phyloP scores from a whole-genome alignment of 2,329 filamentous ascomycete genomes.

The Aureobasidium musti region DNA sequence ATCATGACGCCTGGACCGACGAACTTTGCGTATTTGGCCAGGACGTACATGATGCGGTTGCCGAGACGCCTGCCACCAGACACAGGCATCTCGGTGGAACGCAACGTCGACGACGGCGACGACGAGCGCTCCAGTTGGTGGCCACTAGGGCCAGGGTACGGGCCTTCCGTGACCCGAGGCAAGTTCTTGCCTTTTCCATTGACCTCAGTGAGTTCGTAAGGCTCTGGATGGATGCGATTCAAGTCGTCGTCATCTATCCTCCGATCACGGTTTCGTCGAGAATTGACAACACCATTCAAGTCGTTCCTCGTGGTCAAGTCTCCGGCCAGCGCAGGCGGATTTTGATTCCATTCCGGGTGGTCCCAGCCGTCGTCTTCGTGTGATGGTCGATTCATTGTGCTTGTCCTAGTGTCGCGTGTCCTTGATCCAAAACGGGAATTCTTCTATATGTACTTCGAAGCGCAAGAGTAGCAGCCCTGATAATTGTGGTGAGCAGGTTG shows the following conservation, averaged over 20 bases:
- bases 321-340: conserved; percentile 57
- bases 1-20: conserved; percentile 68
- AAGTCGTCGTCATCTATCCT: conserved; percentile 41
- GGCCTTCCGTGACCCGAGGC: conserved; percentile 24
- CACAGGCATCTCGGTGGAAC: conserved; percentile 26
- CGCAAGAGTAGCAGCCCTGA: not conserved
- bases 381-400: conserved; percentile 65
- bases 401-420: conserved; percentile 20
- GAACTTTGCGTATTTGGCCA: conserved; percentile 58
- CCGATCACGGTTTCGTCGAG: conserved; percentile 54
- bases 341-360: conserved; percentile 60
- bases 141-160: conserved; percentile 25
- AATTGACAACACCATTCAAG: conserved; percentile 62
- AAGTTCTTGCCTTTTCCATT: conserved; percentile 16
- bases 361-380: conserved; percentile 58
- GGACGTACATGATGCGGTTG: conserved; percentile 24
- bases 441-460: not conserved
- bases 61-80: conserved; percentile 11
- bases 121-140: conserved; percentile 5
- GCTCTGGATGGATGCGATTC: conserved; percentile 33
- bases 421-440: conserved; percentile 1
- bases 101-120: conserved; percentile 32
- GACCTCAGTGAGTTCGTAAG: conserved; percentile 27
- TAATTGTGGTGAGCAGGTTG: not conserved
- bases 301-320: conserved; percentile 64